A percentile compares a stretch with the other conserved stretches of the same genome.
These are phyloP conservation scores for Porphyrellus cyaneotinctus DNA, from an alignment of 768 basidiomycete species.

Conservation along the genomic window DNA sequence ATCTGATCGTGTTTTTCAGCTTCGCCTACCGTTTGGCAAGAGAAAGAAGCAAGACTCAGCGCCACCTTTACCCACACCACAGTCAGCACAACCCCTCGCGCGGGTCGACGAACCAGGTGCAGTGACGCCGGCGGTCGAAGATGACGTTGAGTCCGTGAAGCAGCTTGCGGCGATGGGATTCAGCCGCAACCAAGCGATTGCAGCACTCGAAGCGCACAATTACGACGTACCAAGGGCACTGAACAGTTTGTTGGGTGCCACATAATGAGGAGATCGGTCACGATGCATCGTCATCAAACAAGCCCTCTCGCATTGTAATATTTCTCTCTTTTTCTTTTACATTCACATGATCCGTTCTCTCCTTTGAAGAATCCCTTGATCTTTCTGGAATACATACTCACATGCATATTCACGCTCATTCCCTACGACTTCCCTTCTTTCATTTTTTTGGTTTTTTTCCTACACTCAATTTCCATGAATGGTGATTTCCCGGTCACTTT, in stretches of 20 bases:
- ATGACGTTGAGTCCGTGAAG: slow-evolving; percentile 73
- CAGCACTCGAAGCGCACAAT: slow-evolving; percentile 76
- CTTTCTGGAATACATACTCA: slow-evolving; percentile 27
- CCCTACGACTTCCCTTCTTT: slow-evolving; percentile 12
- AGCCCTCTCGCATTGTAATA: slow-evolving; percentile 20
- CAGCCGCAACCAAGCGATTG: slow-evolving; percentile 73
- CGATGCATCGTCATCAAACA: slow-evolving; percentile 13
- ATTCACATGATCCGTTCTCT: slow-evolving; percentile 10
- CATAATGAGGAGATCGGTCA: slow-evolving; percentile 11
- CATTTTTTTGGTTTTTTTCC: slow-evolving; percentile 1
- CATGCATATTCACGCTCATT: slow-evolving; percentile 31
- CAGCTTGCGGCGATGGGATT: slow-evolving; percentile 91
- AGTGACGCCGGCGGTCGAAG: slow-evolving; percentile 53
- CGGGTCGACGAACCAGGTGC: slow-evolving; percentile 43
- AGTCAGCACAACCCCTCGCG: slow-evolving; percentile 34
- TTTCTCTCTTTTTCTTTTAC: slow-evolving; percentile 4
- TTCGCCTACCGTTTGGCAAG: slow-evolving; percentile 76
- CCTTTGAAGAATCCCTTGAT: slow-evolving; percentile 14
- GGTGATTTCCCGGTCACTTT: slow-evolving; percentile 14
- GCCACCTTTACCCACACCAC: slow-evolving; percentile 39
- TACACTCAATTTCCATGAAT: slow-evolving; percentile 6
- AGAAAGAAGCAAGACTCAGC: slow-evolving; percentile 62
- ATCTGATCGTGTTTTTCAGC: slow-evolving; percentile 31
- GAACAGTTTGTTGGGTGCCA: slow-evolving; percentile 63
- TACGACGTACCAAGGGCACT: slow-evolving; percentile 80